Base-by-base conservation (phyloP, 257 asterid species). In the Scutellaria galericulata region DNA sequence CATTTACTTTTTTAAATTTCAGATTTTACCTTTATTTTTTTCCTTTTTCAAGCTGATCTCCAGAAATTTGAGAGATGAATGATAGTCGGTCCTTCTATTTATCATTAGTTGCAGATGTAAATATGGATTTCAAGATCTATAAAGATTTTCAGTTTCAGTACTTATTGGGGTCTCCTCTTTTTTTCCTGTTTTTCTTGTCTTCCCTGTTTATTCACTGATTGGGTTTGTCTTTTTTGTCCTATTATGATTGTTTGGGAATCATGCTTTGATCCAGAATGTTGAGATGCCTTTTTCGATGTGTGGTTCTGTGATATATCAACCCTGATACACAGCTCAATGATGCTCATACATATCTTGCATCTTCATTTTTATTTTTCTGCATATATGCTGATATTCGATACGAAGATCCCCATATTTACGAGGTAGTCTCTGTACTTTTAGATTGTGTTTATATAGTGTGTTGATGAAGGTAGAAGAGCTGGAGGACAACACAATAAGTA, bases 61-160 rank as follows among this genome's bases (percentile, higher is more conserved):
- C 72, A 56, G 68, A 69, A 67, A 61, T 60, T 56, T 48, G 71
- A 55, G 79, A 64, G 74, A 57, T 57, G 64, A 47, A 37, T 64
- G 79, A 31, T 73, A 58, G 77, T 47, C n/a, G 2, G 7, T 40
- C 60, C 58, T 68, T 68, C 55, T 66, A 77, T 73, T 76, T 75
- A 82, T 68, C 67, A 35, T 66, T 78, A 56, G 81, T 60, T 48
- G 68, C 78, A 72, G 78, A 54, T 80, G 85, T 80, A 78, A 78
- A 80, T 81, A 81, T 78, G 82, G 74, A 60, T 80, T 42, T 58
- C 54, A 20, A 59, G 50, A 80, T 80, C 68, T 74, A 63, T 62
- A n/a, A 66, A 31, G 75, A 24, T 44, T 76, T 79, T 63, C 78
- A 47, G 12, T 47, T 72, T 51, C n/a, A 65, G 5, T 39, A 12